These are phyloP conservation scores for Pseudomonodictys pantanalensis DNA, from an alignment of 495 filamentous ascomycete species.

Conservation along the genomic window DNA sequence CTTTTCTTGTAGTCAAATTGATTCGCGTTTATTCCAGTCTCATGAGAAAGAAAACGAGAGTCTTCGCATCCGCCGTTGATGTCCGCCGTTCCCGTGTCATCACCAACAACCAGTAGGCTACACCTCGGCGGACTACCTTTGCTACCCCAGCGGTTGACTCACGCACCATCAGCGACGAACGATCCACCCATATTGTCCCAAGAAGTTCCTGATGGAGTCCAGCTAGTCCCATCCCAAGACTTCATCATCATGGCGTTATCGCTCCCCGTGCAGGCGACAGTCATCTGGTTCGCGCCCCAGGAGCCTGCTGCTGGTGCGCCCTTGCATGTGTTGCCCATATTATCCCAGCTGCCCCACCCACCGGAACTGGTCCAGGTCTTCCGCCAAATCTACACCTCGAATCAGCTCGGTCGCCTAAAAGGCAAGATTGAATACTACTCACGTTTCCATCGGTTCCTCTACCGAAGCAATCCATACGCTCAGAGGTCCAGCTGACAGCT, in stretches of 20 bases:
- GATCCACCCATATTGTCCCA: background rate
- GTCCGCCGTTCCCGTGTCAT: too few species aligned
- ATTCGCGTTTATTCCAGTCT: too few species aligned
- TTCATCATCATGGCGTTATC: constrained; percentile 1
- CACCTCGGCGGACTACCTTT: too few species aligned
- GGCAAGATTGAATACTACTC: background rate
- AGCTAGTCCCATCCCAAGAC: background rate
- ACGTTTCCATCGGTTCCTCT: constrained; percentile 3
- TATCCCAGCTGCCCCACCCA: constrained; percentile 9
- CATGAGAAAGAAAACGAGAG: too few species aligned
- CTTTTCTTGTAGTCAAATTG: too few species aligned
- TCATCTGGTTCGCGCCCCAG: background rate
- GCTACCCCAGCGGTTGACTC: too few species aligned
- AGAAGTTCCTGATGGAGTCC: background rate
- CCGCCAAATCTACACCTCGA: background rate
- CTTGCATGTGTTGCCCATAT: background rate
- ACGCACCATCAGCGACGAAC: background rate
- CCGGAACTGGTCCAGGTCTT: background rate
- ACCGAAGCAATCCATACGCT: constrained; percentile 1
- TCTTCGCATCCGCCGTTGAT: too few species aligned
- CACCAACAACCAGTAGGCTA: too few species aligned
- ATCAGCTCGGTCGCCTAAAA: background rate
- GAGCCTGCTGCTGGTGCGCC: background rate
- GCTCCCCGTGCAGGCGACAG: background rate
- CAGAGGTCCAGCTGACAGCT: background rate